These are phyloP conservation scores for Penicillium sp. DNA, from an alignment of 2,329 filamentous ascomycete genomes.

Conservation along the genomic window DNA sequence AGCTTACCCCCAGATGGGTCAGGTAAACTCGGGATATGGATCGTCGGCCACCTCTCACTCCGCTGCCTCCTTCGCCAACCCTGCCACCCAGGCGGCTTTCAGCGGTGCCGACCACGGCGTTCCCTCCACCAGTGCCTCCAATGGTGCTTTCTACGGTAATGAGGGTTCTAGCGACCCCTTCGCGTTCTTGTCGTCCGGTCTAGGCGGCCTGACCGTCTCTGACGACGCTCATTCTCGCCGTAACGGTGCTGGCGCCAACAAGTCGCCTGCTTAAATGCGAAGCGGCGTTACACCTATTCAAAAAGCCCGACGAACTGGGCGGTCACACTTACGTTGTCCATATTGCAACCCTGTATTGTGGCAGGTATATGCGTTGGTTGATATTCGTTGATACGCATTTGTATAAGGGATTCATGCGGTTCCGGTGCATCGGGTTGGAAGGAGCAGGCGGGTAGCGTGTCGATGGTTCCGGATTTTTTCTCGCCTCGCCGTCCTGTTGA, in stretches of 20 bases:
- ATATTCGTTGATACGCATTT: constrained; percentile 42
- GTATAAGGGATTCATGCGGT: constrained; percentile 44
- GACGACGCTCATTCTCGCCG: constrained; percentile 47
- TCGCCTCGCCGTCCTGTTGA: constrained; percentile 24
- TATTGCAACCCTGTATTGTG: constrained; percentile 38
- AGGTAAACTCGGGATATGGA: constrained; percentile 76
- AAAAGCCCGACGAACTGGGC: constrained; percentile 18
- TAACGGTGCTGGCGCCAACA: constrained; percentile 46
- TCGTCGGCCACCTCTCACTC: constrained; percentile 76
- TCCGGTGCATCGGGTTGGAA: constrained; percentile 45
- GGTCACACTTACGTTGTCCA: constrained; percentile 34
- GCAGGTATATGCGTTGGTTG: constrained; percentile 39
- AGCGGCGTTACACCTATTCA: constrained; percentile 15
- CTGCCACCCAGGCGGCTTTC: constrained; percentile 91
- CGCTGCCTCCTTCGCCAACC: constrained; percentile 85
- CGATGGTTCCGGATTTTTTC: constrained; percentile 36
- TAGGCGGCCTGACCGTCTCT: constrained; percentile 58
- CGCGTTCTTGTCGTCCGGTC: constrained; percentile 61
- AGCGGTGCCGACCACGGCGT: constrained; percentile 81
- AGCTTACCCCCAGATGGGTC: constrained; percentile 67
- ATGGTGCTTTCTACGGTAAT: constrained; percentile 65
- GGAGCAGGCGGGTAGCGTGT: constrained; percentile 45
- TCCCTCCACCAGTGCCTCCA: constrained; percentile 71
- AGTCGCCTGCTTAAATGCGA: constrained; percentile 42
- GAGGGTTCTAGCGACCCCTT: constrained; percentile 60